Evolutionary conservation across 2,329 filamentous ascomycete species (phyloP).

Genomic region (Phyllosticta paracitricarpa): DNA sequence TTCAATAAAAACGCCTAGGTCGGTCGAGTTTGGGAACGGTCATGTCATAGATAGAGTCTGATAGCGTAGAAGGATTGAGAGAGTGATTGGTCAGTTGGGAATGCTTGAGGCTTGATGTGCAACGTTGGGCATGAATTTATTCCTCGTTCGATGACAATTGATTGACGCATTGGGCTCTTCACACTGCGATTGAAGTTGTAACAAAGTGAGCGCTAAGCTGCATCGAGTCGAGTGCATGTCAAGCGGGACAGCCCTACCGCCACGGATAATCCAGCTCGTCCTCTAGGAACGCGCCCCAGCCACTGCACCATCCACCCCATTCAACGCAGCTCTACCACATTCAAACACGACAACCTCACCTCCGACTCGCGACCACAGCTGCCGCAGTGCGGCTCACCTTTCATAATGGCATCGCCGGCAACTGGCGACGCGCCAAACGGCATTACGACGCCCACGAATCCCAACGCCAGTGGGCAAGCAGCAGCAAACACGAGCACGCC

Average conservation of each 20-base stretch:
- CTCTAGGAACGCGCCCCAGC: not conserved
- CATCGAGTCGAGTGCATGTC: not conserved
- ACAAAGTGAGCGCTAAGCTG: not conserved
- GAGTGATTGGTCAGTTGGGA: not conserved
- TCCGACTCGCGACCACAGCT: not conserved
- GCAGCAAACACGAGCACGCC: slow-evolving; percentile 11
- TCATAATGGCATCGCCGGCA: slow-evolving; percentile 28
- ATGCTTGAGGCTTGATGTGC: not conserved
- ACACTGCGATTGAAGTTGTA: not conserved
- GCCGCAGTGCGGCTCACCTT: not conserved
- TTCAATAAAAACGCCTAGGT: too few relatives aligned
- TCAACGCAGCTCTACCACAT: not conserved
- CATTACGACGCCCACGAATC: slow-evolving; percentile 25
- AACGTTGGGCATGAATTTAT: not conserved
- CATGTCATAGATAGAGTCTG: too few relatives aligned
- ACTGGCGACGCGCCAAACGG: slow-evolving; percentile 26
- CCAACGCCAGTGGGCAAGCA: slow-evolving; percentile 20
- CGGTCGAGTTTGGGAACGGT: too few relatives aligned
- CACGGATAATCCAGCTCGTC: not conserved
- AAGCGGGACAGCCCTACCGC: not conserved
- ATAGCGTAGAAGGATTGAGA: not conserved
- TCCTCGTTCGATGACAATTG: not conserved
- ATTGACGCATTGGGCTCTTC: not conserved
- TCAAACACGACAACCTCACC: not conserved
- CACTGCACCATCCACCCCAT: not conserved